These are phyloP conservation scores for Wickerhamiella infanticola DNA, from an alignment of 1,139 yeast species.

Conservation along the genomic window DNA sequence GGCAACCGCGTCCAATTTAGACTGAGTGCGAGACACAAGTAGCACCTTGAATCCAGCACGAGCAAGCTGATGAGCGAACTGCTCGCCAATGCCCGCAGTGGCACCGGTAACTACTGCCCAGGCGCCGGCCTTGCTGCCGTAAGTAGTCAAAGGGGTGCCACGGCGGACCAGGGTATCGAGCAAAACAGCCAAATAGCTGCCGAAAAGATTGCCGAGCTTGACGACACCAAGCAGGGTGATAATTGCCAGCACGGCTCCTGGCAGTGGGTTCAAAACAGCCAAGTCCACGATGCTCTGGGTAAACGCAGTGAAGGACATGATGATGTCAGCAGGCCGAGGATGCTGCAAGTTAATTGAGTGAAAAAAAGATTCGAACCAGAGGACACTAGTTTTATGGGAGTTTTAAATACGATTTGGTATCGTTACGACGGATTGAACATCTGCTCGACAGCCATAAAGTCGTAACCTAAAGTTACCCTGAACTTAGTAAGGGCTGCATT, in stretches of 20 bases:
- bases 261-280: background rate
- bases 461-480: too few relatives aligned
- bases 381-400: too few relatives aligned
- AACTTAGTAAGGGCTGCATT: too few relatives aligned
- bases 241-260: constrained; percentile 4
- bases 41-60: constrained; percentile 67
- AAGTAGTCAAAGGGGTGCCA: constrained; percentile 43
- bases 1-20: constrained; percentile 56
- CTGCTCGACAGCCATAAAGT: too few relatives aligned
- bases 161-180: constrained; percentile 52
- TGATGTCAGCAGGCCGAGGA: background rate
- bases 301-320: background rate
- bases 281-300: background rate
- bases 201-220: constrained; percentile 30
- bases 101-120: constrained; percentile 97
- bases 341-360: background rate
- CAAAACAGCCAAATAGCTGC: constrained; percentile 31
- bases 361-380: too few relatives aligned
- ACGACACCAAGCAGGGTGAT: constrained; percentile 32
- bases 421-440: too few relatives aligned
- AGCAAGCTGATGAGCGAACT: constrained; percentile 77
- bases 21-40: constrained; percentile 67
- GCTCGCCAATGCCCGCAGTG: constrained; percentile 95
- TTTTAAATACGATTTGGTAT: too few relatives aligned
- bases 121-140: constrained; percentile 41